Conservation (phyloP, 73 alveolate genomes). For the Vitrella brassicaformis region DNA sequence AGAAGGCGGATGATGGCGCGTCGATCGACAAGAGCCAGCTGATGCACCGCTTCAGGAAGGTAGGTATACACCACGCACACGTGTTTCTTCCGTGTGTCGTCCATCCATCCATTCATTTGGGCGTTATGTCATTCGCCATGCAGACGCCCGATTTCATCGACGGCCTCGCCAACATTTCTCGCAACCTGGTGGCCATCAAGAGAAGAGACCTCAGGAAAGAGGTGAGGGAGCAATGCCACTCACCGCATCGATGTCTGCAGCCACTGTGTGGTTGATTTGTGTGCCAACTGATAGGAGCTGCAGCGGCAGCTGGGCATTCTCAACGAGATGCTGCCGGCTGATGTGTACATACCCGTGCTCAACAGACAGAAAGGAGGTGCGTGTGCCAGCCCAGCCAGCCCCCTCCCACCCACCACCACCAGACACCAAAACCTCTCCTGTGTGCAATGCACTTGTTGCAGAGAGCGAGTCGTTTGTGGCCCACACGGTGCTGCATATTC, state of each 20-base stretch:
- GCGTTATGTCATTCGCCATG: no score
- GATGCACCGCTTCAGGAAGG: no score
- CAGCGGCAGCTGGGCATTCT: constrained; percentile 8
- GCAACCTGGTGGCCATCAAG: background rate
- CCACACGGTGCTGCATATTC: constrained; percentile 49
- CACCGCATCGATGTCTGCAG: background rate
- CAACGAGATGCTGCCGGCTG: constrained; percentile 41
- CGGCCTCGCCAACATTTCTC: background rate
- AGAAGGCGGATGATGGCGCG: no score
- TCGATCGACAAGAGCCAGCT: no score
- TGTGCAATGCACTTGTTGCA: no score
- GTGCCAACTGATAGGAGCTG: background rate
- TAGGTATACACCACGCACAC: no score
- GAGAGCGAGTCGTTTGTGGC: constrained; percentile 4
- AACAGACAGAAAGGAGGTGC: background rate
- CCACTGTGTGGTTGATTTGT: background rate
- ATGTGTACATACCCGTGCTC: constrained; percentile 48
- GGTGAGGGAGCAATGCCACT: background rate
- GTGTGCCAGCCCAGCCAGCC: no score
- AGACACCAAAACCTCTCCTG: background rate
- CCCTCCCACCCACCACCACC: no score
- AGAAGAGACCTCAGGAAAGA: background rate
- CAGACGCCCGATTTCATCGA: background rate
- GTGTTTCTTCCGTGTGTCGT: no score
- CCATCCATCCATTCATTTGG: no score